A percentile compares a stretch with the other conserved stretches of the same genome.
These are phyloP conservation scores for Candida pseudofarinosa DNA, from an alignment of 805 yeast species.

Conservation along the genomic window DNA sequence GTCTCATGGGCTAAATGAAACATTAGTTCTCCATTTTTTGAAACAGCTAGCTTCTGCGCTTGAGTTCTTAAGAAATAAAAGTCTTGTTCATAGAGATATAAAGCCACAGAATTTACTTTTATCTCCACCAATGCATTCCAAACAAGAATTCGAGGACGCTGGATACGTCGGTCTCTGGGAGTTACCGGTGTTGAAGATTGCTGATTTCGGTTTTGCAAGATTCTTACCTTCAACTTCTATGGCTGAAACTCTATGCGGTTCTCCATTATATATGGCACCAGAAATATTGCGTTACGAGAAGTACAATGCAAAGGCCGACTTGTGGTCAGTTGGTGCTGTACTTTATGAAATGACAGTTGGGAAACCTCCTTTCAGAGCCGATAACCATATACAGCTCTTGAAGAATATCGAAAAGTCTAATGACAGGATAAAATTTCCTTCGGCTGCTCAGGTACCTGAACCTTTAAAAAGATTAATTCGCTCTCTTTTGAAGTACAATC, in stretches of 20 bases:
- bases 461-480: constrained; percentile 69
- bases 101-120: constrained; percentile 88
- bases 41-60: constrained; percentile 85
- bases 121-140: constrained; percentile 75
- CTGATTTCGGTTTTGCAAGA: constrained; percentile 97
- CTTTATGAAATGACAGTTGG: constrained; percentile 94
- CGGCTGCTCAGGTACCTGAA: constrained; percentile 57
- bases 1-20: constrained; percentile 74
- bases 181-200: constrained; percentile 85
- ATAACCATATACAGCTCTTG: constrained; percentile 85
- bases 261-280: constrained; percentile 98
- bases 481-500: constrained; percentile 74
- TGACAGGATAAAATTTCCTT: constrained; percentile 76
- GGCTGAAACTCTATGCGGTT: constrained; percentile 97
- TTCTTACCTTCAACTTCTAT: constrained; percentile 87
- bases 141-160: constrained; percentile 50
- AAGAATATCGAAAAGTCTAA: constrained; percentile 80
- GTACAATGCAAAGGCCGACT: constrained; percentile 94
- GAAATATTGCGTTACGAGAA: constrained; percentile 92
- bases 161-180: constrained; percentile 80
- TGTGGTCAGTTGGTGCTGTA: constrained; percentile 98
- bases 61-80: constrained; percentile 72
- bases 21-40: constrained; percentile 75
- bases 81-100: constrained; percentile 90
- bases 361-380: constrained; percentile 93